Percentiles rank a stretch among this genome's conserved stretches.
These are phyloP conservation scores for Penicillium sp. DNA, from an alignment of 2,329 filamentous ascomycete genomes.

Conservation along the genomic window DNA sequence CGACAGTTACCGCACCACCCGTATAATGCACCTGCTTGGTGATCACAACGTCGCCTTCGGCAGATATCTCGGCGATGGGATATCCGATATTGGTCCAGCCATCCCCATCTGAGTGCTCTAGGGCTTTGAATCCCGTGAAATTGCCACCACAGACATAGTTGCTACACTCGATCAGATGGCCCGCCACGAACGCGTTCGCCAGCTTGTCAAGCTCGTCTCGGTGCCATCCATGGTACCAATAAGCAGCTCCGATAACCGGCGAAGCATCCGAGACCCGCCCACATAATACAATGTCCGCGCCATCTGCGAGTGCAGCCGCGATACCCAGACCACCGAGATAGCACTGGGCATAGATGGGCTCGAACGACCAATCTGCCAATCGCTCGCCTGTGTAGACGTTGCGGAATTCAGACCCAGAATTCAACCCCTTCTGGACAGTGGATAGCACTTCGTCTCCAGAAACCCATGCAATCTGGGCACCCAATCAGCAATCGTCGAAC, in stretches of 20 bases:
- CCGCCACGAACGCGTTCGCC: constrained; percentile 35
- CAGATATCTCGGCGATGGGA: constrained; percentile 41
- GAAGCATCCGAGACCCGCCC: constrained; percentile 40
- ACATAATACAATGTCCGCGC: constrained; percentile 40
- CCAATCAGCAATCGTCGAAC: background rate
- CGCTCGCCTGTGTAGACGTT: constrained; percentile 34
- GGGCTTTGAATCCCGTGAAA: constrained; percentile 37
- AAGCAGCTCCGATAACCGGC: constrained; percentile 37
- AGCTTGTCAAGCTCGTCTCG: constrained; percentile 31
- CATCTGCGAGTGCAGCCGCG: constrained; percentile 32
- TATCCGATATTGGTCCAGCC: constrained; percentile 42
- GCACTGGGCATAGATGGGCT: constrained; percentile 27
- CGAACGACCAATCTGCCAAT: constrained; percentile 31
- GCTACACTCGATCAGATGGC: constrained; percentile 36
- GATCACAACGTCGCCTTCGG: constrained; percentile 36
- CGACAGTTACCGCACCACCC: constrained; percentile 39
- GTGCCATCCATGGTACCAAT: constrained; percentile 40
- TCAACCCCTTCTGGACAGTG: constrained; percentile 25
- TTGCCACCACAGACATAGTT: constrained; percentile 40
- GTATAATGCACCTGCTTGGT: constrained; percentile 35
- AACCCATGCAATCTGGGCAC: constrained; percentile 38
- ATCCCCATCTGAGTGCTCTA: constrained; percentile 20
- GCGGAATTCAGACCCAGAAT: constrained; percentile 29
- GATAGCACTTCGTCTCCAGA: constrained; percentile 41
- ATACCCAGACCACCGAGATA: constrained; percentile 37